A percentile compares a stretch with the other conserved stretches of the same genome.
Evolutionary conservation across 2,329 filamentous ascomycete genomes (phyloP).

Genomic region (Trichoderma simmonsii): DNA sequence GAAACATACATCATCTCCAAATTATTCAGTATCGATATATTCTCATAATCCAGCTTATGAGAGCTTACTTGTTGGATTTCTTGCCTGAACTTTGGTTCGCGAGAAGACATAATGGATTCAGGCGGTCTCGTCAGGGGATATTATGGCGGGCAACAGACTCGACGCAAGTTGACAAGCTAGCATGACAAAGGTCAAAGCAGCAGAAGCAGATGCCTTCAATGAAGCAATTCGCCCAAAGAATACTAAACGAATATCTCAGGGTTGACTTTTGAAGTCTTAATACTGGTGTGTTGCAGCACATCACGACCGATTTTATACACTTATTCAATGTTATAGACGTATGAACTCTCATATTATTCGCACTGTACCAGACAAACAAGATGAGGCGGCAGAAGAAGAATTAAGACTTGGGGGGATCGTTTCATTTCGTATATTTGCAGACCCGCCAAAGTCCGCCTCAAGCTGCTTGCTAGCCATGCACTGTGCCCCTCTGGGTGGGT

Average conservation of each 20-base stretch:
- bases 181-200: background rate
- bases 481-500: background rate
- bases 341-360: background rate
- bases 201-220: background rate
- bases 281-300: background rate
- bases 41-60: background rate
- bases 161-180: background rate
- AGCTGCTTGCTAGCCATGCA: background rate
- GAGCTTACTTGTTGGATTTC: background rate
- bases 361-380: background rate
- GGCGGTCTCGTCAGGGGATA: background rate
- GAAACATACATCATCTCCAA: background rate
- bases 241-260: background rate
- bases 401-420: background rate
- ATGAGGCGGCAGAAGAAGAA: background rate
- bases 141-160: background rate
- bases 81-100: background rate
- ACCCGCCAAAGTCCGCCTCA: background rate
- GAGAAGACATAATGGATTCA: background rate
- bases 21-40: background rate
- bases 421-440: background rate
- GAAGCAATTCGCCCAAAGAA: background rate
- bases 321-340: background rate
- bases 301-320: background rate
- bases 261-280: background rate